These are phyloP conservation scores for Pleurotus giganteus DNA, from an alignment of 768 basidiomycete genomes.

Conservation along the genomic window DNA sequence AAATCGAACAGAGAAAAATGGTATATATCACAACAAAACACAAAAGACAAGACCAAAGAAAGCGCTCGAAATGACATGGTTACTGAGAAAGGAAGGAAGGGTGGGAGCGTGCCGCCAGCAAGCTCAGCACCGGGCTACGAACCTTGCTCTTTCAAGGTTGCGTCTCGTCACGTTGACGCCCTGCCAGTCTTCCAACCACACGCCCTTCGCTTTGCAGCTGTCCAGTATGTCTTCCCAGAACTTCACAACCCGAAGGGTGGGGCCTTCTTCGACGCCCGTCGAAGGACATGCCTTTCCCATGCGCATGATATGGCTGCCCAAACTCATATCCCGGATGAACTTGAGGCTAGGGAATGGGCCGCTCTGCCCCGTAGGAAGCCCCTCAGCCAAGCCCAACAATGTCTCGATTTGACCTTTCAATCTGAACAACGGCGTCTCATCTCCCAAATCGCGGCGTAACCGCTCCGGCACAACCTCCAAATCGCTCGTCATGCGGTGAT, in stretches of 20 bases:
- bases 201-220: constrained; percentile 49
- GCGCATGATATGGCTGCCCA: constrained; percentile 55
- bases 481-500: constrained; percentile 55
- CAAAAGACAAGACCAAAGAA: not conserved
- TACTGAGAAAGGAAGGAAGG: not conserved
- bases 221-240: constrained; percentile 39
- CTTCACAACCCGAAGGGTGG: constrained; percentile 33
- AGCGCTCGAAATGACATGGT: not conserved
- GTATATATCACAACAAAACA: not conserved
- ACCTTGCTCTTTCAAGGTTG: constrained; percentile 27
- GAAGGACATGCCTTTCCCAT: constrained; percentile 19
- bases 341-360: constrained; percentile 62
- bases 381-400: constrained; percentile 35
- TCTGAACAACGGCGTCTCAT: constrained; percentile 58
- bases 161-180: constrained; percentile 57
- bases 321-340: constrained; percentile 66
- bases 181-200: constrained; percentile 64
- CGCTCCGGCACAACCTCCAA: constrained; percentile 25
- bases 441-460: constrained; percentile 23
- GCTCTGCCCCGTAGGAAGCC: constrained; percentile 11
- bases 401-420: constrained; percentile 64
- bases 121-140: not conserved
- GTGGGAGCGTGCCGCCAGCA: not conserved
- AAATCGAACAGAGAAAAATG: not conserved
- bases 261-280: constrained; percentile 13